A percentile compares a stretch with the other conserved stretches of the same genome.
Evolutionary conservation across 2,329 filamentous ascomycete species (phyloP).

Genomic region (Cladophialophora chaetospira): DNA sequence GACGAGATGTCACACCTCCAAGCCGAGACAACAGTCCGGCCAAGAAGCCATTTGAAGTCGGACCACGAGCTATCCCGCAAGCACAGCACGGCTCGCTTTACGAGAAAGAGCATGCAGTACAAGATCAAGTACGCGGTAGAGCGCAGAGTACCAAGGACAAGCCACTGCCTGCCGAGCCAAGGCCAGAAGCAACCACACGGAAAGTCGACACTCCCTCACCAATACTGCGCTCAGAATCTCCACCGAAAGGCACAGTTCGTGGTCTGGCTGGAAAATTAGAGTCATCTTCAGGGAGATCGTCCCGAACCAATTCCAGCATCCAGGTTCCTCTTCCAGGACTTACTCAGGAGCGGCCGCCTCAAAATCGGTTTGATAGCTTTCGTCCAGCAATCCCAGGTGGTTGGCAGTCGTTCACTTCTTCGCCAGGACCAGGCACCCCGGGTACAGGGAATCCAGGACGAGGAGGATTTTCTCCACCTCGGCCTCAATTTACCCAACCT

Average conservation of each 20-base stretch:
- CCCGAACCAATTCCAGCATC: slow-evolving; percentile 22
- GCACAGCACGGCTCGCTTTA: slow-evolving; percentile 49
- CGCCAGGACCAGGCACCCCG: slow-evolving; percentile 12
- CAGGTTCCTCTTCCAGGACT: not conserved
- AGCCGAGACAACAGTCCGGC: slow-evolving; percentile 63
- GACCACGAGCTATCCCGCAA: slow-evolving; percentile 42
- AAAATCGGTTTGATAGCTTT: slow-evolving; percentile 46
- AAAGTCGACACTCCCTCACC: slow-evolving; percentile 15
- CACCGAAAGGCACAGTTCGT: slow-evolving; percentile 53
- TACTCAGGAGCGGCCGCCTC: slow-evolving; percentile 16
- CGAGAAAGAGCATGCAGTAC: slow-evolving; percentile 1
- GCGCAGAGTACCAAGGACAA: slow-evolving; percentile 4
- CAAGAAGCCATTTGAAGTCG: slow-evolving; percentile 57
- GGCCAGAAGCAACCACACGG: slow-evolving; percentile 23
- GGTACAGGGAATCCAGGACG: slow-evolving; percentile 8
- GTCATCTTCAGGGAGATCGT: slow-evolving; percentile 35
- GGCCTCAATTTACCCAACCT: slow-evolving; percentile 5
- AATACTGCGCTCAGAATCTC: slow-evolving; percentile 45
- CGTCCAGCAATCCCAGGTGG: slow-evolving; percentile 55
- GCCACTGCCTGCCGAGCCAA: slow-evolving; percentile 39
- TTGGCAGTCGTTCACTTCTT: slow-evolving; percentile 54
- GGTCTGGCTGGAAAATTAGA: slow-evolving; percentile 55
- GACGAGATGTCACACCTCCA: slow-evolving; percentile 61
- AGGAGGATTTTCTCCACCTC: slow-evolving; percentile 3
- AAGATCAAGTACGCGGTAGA: not conserved